Conservation (phyloP, 1,139 yeast species). For the Saccharomycopsis phalli region DNA sequence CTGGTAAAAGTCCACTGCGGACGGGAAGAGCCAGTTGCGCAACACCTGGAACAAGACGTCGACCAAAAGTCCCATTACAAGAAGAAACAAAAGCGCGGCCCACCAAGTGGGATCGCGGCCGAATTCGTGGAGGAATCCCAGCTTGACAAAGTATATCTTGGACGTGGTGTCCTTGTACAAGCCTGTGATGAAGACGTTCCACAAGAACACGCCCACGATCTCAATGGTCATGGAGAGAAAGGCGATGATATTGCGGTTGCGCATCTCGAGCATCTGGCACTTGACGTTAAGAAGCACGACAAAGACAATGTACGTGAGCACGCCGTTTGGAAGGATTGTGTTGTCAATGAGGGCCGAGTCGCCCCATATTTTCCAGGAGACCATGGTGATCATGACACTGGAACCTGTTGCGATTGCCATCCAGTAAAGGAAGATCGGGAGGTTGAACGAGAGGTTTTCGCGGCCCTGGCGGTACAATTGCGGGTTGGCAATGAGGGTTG, state of each 20-base stretch:
- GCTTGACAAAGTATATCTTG: constrained; percentile 62
- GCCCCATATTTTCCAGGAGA: constrained; percentile 63
- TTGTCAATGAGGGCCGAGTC: constrained; percentile 57
- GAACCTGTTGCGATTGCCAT: constrained; percentile 67
- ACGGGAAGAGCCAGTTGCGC: constrained; percentile 49
- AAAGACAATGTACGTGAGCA: constrained; percentile 62
- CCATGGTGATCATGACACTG: constrained; percentile 62
- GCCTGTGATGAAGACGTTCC: constrained; percentile 72
- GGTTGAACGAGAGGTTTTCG: constrained; percentile 63
- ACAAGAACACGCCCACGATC: constrained; percentile 76
- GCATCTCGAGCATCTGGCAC: constrained; percentile 78
- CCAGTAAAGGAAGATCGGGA: constrained; percentile 68
- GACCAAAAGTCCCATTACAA: constrained; percentile 49
- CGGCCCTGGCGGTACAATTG: constrained; percentile 80
- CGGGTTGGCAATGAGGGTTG: constrained; percentile 85
- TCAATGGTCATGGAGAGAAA: constrained; percentile 64
- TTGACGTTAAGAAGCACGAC: constrained; percentile 68
- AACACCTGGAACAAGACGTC: constrained; percentile 58
- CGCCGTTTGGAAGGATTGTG: constrained; percentile 75
- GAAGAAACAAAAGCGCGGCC: constrained; percentile 57
- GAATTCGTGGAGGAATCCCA: constrained; percentile 59
- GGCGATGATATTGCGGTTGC: constrained; percentile 66
- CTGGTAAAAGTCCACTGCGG: constrained; percentile 74
- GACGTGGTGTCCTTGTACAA: constrained; percentile 51
- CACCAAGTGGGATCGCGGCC: constrained; percentile 81